Evolutionary conservation across 768 basidiomycete genomes (phyloP), one percentile per base, ranked within the genome.

Genomic region (Pleurotus platypus): DNA sequence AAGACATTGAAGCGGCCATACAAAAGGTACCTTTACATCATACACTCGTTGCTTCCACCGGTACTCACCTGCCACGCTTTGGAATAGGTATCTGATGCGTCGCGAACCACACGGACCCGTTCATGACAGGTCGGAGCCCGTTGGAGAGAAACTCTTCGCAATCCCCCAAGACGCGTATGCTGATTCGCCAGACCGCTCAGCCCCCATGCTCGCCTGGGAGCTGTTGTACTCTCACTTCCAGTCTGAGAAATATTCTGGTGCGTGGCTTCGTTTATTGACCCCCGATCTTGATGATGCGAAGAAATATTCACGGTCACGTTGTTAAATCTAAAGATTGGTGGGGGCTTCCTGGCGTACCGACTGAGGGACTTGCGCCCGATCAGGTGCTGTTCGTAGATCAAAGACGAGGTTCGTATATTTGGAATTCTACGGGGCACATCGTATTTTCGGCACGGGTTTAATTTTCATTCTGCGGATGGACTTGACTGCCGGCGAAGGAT

Each of bases 221-320:
- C 11, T 35, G 30, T 42, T 58, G n/a, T 58, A 58, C 45, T 55
- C 55, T 13, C 58, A 58, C 38, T 55, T 58, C 26, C 58, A 58
- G 51, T 18, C 22, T 11, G 58, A 58, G 27, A 58, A 58, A 42
- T 58, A 46, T 22, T 26, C 43, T 15, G 39, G 58, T 58, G 35
- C 13, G 51, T 46, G 1, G 9, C 15, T 26, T 35, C 30, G 11
- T 15, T 49, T 22, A 9, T 7, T n/a, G 22, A 49, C 5, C 47
- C 47, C 13, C 46, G 46, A 45, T 45, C 7, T 15, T 46, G 16
- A 4, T 13, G 9, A 16, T 46, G 6, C 43, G 5, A 24, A 9
- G 45, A 20, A 12, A 49, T 27, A 6, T 2, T 49, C 6, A 49
- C 47, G 9, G 3, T 37, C 2, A 26, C n/a, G 11, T 38, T 26